Percentiles rank a stretch among this genome's conserved stretches.
phyloP scores from a whole-genome alignment of 108 stramenopile species.

The Pseudonitzschia multistriata region DNA sequence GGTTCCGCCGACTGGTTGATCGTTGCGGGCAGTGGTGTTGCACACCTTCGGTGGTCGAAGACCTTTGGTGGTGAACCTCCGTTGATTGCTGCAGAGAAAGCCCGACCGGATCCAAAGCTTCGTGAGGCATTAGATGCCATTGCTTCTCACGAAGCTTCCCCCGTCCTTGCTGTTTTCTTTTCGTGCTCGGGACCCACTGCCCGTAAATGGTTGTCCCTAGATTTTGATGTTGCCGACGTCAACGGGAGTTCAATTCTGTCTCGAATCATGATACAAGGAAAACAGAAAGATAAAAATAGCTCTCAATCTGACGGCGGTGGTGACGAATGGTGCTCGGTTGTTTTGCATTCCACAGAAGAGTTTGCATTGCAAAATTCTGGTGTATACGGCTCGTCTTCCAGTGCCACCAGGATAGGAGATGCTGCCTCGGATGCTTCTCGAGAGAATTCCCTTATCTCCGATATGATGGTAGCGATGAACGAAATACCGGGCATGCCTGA shows the following conservation, averaged over 20 bases:
- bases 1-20: slow-evolving; percentile 12
- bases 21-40: slow-evolving; percentile 3
- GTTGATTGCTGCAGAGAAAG: background rate
- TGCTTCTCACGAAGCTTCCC: background rate
- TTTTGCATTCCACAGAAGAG: slow-evolving; percentile 12
- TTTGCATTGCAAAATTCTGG: slow-evolving; percentile 7
- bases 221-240: background rate
- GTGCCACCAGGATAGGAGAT: slow-evolving; percentile 1
- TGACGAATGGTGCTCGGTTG: slow-evolving; percentile 11
- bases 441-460: background rate
- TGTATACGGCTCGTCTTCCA: slow-evolving; percentile 5
- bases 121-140: slow-evolving; percentile 2
- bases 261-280: slow-evolving; percentile 5
- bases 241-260: slow-evolving; percentile 4
- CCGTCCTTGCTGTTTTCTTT: slow-evolving; percentile 2
- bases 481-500: slow-evolving; percentile 3
- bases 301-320: background rate
- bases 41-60: slow-evolving; percentile 1
- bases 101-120: slow-evolving; percentile 3
- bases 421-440: slow-evolving; percentile 1
- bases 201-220: slow-evolving; percentile 1
- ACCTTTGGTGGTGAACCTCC: slow-evolving; percentile 11
- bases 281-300: background rate
- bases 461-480: background rate
- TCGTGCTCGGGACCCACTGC: background rate